Conservation (phyloP, 495 filamentous ascomycete genomes). For the Bacidia gigantensis region DNA sequence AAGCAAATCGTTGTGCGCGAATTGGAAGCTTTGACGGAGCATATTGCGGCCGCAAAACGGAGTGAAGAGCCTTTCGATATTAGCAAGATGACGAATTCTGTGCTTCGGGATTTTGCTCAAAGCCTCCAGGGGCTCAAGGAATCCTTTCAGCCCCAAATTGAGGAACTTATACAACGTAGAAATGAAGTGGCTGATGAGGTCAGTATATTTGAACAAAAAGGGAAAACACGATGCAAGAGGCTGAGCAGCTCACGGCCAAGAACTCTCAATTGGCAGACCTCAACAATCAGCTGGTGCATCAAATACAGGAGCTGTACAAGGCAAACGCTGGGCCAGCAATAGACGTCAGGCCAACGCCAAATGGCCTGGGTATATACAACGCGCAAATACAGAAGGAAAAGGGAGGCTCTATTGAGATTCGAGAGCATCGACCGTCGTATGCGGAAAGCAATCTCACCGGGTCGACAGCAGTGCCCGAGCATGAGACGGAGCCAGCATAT, state of each 20-base stretch:
- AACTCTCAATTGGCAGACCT: constrained; percentile 87
- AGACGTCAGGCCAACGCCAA: constrained; percentile 37
- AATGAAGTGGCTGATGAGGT: constrained; percentile 75
- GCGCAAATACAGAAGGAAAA: constrained; percentile 54
- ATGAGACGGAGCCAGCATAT: constrained; percentile 55
- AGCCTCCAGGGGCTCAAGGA: constrained; percentile 78
- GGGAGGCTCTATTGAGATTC: constrained; percentile 48
- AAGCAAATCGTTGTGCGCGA: constrained; percentile 91
- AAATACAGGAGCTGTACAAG: constrained; percentile 88
- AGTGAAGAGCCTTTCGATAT: constrained; percentile 53
- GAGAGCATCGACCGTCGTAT: constrained; percentile 33
- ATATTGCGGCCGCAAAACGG: constrained; percentile 53
- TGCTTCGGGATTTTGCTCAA: constrained; percentile 77
- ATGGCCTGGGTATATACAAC: constrained; percentile 73
- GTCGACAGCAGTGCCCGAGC: constrained; percentile 43
- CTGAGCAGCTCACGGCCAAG: constrained; percentile 83
- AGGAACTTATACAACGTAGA: constrained; percentile 69
- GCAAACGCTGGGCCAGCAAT: constrained; percentile 46
- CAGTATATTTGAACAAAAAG: constrained; percentile 62
- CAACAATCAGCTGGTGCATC: constrained; percentile 88
- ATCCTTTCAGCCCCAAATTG: constrained; percentile 59
- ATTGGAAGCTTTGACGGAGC: constrained; percentile 73
- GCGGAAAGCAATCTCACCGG: constrained; percentile 37
- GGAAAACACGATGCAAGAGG: constrained; percentile 86
- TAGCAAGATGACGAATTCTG: constrained; percentile 65